A percentile compares a stretch with the other conserved stretches of the same genome.
These are phyloP conservation scores for Aureobasidium sp. DNA, from an alignment of 2,329 filamentous ascomycete genomes.

Conservation along the genomic window DNA sequence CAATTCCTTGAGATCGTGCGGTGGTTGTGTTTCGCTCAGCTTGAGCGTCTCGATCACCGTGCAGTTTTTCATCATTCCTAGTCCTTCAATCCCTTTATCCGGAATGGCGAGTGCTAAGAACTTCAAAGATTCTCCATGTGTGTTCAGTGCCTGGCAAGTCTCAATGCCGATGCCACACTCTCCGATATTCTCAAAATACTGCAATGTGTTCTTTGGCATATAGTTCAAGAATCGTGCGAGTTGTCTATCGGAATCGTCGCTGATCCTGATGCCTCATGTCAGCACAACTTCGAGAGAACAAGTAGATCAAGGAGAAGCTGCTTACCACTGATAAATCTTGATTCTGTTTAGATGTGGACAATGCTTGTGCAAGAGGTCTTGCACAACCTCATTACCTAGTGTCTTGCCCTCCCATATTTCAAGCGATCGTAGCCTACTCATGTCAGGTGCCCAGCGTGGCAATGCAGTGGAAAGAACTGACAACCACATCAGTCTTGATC, in stretches of 20 bases:
- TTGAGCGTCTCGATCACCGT: conserved; percentile 43
- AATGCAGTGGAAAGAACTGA: conserved; percentile 45
- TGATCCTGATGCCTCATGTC: conserved; percentile 10
- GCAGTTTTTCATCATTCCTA: conserved; percentile 44
- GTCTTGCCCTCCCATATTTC: conserved; percentile 56
- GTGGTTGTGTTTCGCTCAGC: conserved; percentile 40
- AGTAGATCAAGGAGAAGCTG: too few relatives aligned
- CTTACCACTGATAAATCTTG: conserved; percentile 48
- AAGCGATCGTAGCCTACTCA: conserved; percentile 53
- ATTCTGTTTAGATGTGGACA: conserved; percentile 58
- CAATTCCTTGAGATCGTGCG: conserved; percentile 43
- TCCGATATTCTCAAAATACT: conserved; percentile 53
- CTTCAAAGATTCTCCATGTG: conserved; percentile 49
- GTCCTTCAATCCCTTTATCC: conserved; percentile 42
- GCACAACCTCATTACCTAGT: conserved; percentile 48
- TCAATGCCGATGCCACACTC: conserved; percentile 48
- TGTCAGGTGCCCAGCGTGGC: conserved; percentile 51
- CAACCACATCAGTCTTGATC: neutral
- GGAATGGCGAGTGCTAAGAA: conserved; percentile 47
- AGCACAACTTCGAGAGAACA: neutral
- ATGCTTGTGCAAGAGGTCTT: conserved; percentile 47
- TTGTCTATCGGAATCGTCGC: conserved; percentile 48
- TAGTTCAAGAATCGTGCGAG: conserved; percentile 53
- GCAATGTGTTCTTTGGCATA: conserved; percentile 51
- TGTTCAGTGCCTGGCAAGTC: conserved; percentile 48